Evolutionary conservation across 371 early-diverging fungal species (phyloP).

Genomic region (Apophysomyces variabilis): DNA sequence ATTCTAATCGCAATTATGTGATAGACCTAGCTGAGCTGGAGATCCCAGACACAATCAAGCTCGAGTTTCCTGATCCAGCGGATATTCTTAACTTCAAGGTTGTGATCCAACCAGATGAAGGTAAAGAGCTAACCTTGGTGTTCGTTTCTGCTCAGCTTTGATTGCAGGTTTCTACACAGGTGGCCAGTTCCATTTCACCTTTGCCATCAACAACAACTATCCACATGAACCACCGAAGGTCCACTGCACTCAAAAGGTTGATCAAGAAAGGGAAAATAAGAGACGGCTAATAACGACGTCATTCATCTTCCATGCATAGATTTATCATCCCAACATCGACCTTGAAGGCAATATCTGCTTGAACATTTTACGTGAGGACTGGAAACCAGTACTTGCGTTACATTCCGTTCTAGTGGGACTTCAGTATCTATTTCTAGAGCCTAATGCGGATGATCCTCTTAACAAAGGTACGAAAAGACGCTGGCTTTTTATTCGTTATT

Average conservation of each 20-base stretch:
- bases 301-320: constrained; percentile 49
- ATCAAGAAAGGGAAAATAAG: no score
- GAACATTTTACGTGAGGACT: constrained; percentile 99
- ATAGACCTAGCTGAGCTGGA: constrained; percentile 87
- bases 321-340: constrained; percentile 99
- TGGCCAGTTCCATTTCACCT: constrained; percentile 92
- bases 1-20: not conserved
- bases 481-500: not conserved
- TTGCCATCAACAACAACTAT: constrained; percentile 92
- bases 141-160: not conserved
- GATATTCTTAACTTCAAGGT: constrained; percentile 88
- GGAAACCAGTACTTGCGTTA: constrained; percentile 99
- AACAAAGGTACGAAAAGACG: constrained; percentile 77
- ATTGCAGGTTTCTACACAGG: constrained; percentile 87
- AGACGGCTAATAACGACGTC: not conserved
- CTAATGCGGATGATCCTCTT: constrained; percentile 99
- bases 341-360: constrained; percentile 98
- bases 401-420: constrained; percentile 96
- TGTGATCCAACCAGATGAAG: constrained; percentile 89
- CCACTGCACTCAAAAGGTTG: constrained; percentile 88
- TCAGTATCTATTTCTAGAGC: constrained; percentile 95
- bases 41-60: constrained; percentile 79
- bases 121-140: constrained; percentile 39
- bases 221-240: constrained; percentile 99
- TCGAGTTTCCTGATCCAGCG: constrained; percentile 79